phyloP scores from a whole-genome alignment of 1,139 yeast genomes.

The Taiozyma sp. region DNA sequence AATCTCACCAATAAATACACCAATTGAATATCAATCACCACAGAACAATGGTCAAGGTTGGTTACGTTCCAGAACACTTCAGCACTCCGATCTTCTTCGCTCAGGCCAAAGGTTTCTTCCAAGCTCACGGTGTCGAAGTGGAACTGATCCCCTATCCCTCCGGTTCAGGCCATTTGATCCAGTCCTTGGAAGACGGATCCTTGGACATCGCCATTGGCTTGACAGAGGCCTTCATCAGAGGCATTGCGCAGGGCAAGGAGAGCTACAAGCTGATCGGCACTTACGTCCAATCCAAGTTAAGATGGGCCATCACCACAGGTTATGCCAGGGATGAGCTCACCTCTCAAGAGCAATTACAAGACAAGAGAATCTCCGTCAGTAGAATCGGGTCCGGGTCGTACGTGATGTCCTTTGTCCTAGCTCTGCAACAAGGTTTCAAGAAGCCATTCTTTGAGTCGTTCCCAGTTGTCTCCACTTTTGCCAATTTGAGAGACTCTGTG shows the following conservation, averaged over 20 bases:
- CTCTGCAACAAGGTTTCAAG: conserved; percentile 47
- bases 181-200: conserved; percentile 57
- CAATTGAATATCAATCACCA: not conserved
- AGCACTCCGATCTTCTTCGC: conserved; percentile 84
- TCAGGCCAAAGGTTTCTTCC: conserved; percentile 50
- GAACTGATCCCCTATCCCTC: conserved; percentile 75
- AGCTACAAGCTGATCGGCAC: conserved; percentile 70
- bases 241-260: conserved; percentile 66
- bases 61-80: conserved; percentile 89
- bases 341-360: conserved; percentile 49
- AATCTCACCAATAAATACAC: no score
- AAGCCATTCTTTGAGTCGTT: conserved; percentile 47
- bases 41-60: conserved; percentile 44
- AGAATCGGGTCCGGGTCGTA: conserved; percentile 90
- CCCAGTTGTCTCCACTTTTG: conserved; percentile 62
- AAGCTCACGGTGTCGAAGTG: conserved; percentile 41
- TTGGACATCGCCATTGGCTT: conserved; percentile 82
- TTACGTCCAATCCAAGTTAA: conserved; percentile 79
- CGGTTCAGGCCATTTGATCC: conserved; percentile 86
- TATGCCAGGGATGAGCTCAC: conserved; percentile 48
- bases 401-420: conserved; percentile 86
- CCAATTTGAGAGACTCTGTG: conserved; percentile 75
- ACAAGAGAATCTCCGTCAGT: conserved; percentile 71
- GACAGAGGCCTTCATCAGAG: conserved; percentile 88
- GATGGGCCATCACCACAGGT: conserved; percentile 91